Evolutionary conservation across 805 yeast species (phyloP), one percentile per base, ranked within the genome.

Genomic region (Debaryomyces prosopidis): DNA sequence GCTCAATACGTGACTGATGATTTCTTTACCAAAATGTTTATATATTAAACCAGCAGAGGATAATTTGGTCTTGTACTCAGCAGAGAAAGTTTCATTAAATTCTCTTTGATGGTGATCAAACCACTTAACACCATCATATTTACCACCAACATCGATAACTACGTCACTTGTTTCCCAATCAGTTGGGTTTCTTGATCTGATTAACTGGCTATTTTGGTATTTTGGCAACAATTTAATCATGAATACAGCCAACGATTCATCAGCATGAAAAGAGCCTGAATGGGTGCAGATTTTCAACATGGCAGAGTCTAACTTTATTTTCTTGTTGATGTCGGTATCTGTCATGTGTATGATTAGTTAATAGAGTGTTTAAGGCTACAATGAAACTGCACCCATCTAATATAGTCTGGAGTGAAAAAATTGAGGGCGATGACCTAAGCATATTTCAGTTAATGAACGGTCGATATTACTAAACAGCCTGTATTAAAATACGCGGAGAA

Each of bases 41-140:
- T 85, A 94, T 15, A 94, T 82, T 49, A 94, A 76, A 19, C 99
- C 99, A 7, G 99, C 99, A 46, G 96, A 87, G 15, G 96, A 85
- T 52, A 94, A 76, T 65, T 89, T 91, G 42, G 98, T 94, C 48
- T 71, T 65, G 60, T 73, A 86, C 7, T 74, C 68, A 1, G 63
- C 74, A 18, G 80, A 80, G 60, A 94, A 92, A 4, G 86, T 81
- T 54, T 86, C 91, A 26, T 70, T 68, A 60, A 94, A 94, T 15
- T 87, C 98, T 51, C 97, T 81, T 73, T 94, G 99, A 69, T 94
- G 99, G 63, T 94, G 99, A 65, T 94, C 99, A 65, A 89, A 92
- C 64, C 76, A 88, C 68, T 91, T 91, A 35, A 72, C 74, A 11
- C 86, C 87, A 62, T 90, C 96, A 65, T 91, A 94, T 62, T 87